phyloP scores from a whole-genome alignment of 177 flowering plant genomes.

The Telopea speciosissima region DNA sequence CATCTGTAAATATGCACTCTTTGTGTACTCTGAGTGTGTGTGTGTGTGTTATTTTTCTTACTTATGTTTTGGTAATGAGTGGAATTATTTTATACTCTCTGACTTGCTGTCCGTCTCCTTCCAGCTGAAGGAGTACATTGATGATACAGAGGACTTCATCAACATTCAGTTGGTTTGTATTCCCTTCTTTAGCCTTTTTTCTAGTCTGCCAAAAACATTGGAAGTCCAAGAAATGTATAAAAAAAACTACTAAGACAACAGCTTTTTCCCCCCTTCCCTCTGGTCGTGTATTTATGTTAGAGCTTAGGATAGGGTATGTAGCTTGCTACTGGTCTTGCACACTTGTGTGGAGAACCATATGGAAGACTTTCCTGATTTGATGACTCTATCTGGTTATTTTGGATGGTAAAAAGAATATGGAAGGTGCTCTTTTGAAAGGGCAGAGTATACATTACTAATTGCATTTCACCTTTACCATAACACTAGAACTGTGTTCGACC shows the following conservation, averaged over 20 bases:
- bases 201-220: not conserved
- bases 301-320: too few species aligned
- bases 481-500: not conserved
- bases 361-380: not conserved
- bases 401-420: not conserved
- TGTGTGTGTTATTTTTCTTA: not conserved
- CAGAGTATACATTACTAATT: too few species aligned
- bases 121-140: slow-evolving; percentile 1
- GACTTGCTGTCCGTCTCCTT: not conserved
- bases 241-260: not conserved
- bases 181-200: not conserved
- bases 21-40: not conserved
- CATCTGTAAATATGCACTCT: not conserved
- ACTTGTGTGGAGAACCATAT: too few species aligned
- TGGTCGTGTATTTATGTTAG: too few species aligned
- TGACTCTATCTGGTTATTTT: not conserved
- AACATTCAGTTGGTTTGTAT: slow-evolving; percentile 10
- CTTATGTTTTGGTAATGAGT: too few species aligned
- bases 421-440: too few species aligned
- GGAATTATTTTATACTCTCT: not conserved
- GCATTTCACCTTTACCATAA: too few species aligned
- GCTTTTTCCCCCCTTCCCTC: not conserved
- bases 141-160: slow-evolving; percentile 1
- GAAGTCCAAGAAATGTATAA: not conserved
- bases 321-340: too few species aligned